Conservation (phyloP, 1,284 basidiomycete genomes). For the Cutaneotrichosporon dermatis region DNA sequence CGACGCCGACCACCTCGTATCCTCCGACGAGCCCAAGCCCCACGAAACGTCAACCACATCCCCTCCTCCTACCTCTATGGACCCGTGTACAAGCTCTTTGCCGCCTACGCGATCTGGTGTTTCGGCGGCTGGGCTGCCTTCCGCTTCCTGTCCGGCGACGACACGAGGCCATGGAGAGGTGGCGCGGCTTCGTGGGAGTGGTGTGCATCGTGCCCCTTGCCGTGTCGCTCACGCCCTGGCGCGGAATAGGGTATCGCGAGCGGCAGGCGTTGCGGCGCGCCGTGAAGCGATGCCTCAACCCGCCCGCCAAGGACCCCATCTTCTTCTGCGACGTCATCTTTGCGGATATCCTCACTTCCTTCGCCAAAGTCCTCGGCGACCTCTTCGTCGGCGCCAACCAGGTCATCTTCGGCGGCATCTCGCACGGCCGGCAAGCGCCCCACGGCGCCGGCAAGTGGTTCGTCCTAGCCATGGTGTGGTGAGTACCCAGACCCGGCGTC, state of each 20-base stretch:
- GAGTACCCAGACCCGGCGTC: too few relatives aligned
- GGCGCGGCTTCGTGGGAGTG: constrained; percentile 68
- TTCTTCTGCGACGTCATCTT: constrained; percentile 90
- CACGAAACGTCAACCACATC: constrained; percentile 1
- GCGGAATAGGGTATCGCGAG: constrained; percentile 62
- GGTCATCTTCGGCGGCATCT: constrained; percentile 67
- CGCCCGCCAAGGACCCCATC: constrained; percentile 60
- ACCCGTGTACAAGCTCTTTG: constrained; percentile 65
- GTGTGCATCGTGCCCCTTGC: constrained; percentile 60
- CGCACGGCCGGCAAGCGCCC: constrained; percentile 61
- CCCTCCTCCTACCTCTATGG: constrained; percentile 51
- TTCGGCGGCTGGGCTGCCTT: constrained; percentile 64
- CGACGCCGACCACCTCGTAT: constrained; percentile 4
- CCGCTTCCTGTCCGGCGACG: constrained; percentile 57
- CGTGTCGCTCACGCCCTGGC: constrained; percentile 62
- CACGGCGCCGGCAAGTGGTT: constrained; percentile 66
- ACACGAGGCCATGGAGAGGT: constrained; percentile 63
- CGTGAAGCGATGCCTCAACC: constrained; percentile 66
- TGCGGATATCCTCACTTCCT: constrained; percentile 93
- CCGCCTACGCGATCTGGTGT: constrained; percentile 59
- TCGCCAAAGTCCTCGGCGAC: constrained; percentile 93
- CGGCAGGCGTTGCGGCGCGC: constrained; percentile 70
- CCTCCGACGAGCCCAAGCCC: background rate
- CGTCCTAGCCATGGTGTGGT: constrained; percentile 82
- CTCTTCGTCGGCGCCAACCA: constrained; percentile 76